Conservation (phyloP, 805 yeast species). For the Kuraishia hungarica region DNA sequence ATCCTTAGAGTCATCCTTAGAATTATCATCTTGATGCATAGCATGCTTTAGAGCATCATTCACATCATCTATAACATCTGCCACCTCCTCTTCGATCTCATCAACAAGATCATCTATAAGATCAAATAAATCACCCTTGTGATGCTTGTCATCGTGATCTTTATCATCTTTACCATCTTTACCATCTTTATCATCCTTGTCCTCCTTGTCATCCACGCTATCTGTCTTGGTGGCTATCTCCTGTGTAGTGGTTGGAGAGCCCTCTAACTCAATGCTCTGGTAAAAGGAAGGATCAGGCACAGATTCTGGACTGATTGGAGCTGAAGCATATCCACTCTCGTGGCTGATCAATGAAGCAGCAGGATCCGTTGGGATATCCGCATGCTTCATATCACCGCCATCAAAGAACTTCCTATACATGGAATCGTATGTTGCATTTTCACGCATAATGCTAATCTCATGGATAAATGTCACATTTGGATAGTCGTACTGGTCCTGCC, state of each 20-base stretch:
- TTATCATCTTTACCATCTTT: constrained; percentile 8
- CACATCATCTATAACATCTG: constrained; percentile 11
- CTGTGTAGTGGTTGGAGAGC: neutral
- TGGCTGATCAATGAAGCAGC: neutral
- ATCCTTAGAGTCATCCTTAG: neutral
- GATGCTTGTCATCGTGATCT: constrained; percentile 9
- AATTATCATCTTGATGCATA: constrained; percentile 2
- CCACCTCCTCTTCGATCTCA: constrained; percentile 9
- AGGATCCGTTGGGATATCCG: constrained; percentile 2
- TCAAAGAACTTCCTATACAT: constrained; percentile 16
- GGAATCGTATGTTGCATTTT: constrained; percentile 44
- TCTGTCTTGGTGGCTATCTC: constrained; percentile 1
- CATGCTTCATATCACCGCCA: neutral
- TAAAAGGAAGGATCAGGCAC: constrained; percentile 7
- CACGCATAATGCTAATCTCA: constrained; percentile 31
- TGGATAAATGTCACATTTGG: constrained; percentile 42
- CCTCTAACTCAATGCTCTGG: constrained; percentile 1
- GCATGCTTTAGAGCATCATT: constrained; percentile 4
- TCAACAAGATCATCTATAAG: constrained; percentile 12
- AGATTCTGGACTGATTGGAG: constrained; percentile 4
- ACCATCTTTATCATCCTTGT: constrained; percentile 8
- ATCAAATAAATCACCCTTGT: constrained; percentile 7
- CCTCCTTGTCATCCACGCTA: constrained; percentile 9
- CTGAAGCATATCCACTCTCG: constrained; percentile 2
- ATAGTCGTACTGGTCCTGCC: constrained; percentile 39